Conservation (phyloP, 345 rosid genomes). For the Moricandia moricandioides region DNA sequence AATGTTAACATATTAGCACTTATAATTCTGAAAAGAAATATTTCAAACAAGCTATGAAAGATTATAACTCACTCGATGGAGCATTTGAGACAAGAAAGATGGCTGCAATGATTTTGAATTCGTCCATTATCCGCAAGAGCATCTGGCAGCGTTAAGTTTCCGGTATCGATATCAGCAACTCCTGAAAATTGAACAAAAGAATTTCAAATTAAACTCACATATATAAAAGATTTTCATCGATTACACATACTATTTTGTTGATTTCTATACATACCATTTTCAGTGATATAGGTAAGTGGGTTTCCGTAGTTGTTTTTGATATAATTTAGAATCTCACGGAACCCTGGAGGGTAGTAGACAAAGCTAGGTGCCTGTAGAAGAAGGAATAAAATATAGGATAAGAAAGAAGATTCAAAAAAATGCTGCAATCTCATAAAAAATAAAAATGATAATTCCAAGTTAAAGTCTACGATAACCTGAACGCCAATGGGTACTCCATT, state of each 20-base stretch:
- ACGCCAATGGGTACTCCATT: constrained; percentile 24
- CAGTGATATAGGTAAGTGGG: constrained; percentile 35
- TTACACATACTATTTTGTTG: not conserved
- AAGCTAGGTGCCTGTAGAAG: constrained; percentile 9
- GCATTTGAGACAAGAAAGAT: constrained; percentile 31
- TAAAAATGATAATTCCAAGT: not conserved
- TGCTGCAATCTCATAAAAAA: not conserved
- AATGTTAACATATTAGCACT: not conserved
- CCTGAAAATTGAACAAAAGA: constrained; percentile 12
- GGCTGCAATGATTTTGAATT: constrained; percentile 27
- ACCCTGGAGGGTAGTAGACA: constrained; percentile 27
- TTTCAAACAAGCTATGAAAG: not conserved
- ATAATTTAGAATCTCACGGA: constrained; percentile 22
- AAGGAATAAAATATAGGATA: no score
- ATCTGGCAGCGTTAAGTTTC: constrained; percentile 2
- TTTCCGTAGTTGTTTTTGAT: constrained; percentile 19
- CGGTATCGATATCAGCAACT: constrained; percentile 9
- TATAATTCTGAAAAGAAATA: not conserved
- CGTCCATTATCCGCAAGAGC: constrained; percentile 28
- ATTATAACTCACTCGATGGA: constrained; percentile 23
- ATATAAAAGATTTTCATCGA: not conserved
- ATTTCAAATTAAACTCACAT: not conserved
- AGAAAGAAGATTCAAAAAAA: not conserved
- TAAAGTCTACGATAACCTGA: not conserved
- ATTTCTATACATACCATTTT: constrained; percentile 14